Percentiles rank a stretch among this genome's conserved stretches.
Conservation (phyloP, 225 moss, liverwort and hornwort genomes). For the Pleurozium schreberi region DNA sequence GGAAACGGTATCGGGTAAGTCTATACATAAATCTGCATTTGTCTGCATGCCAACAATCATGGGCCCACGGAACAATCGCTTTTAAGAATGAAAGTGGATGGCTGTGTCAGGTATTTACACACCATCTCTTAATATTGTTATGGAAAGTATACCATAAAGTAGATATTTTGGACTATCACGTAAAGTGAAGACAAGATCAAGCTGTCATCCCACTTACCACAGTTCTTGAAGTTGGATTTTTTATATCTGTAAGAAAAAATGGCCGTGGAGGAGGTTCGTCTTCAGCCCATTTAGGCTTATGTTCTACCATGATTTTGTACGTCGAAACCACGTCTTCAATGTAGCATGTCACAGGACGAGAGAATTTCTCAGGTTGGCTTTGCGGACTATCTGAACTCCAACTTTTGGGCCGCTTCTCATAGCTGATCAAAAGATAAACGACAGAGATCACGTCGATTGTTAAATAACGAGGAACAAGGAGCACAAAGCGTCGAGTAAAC, state of each 20-base stretch:
- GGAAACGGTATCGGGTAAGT: neutral
- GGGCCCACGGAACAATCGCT: neutral
- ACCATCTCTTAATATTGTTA: neutral
- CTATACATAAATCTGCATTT: neutral
- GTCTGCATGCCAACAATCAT: neutral
- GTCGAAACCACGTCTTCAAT: slow-evolving; percentile 58
- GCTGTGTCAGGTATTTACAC: neutral
- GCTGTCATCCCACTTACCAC: slow-evolving; percentile 30
- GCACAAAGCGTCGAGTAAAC: neutral
- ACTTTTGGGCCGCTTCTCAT: slow-evolving; percentile 48
- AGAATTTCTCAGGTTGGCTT: slow-evolving; percentile 27
- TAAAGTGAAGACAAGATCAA: neutral
- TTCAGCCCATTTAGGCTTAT: slow-evolving; percentile 62
- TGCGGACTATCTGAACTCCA: slow-evolving; percentile 40
- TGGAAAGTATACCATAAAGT: neutral
- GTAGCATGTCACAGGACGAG: slow-evolving; percentile 60
- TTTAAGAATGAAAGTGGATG: neutral
- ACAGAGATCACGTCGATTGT: neutral
- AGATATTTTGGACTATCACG: neutral
- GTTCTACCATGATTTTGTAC: slow-evolving; percentile 48
- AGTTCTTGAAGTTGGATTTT: slow-evolving; percentile 57
- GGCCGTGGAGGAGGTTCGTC: slow-evolving; percentile 57
- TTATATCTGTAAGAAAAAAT: slow-evolving; percentile 59
- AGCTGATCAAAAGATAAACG: slow-evolving; percentile 21
- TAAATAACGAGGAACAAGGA: neutral